Percentiles rank a stretch among this genome's conserved stretches.
Evolutionary conservation across 331 rosid species (phyloP).

Genomic region (Acacia concinna): DNA sequence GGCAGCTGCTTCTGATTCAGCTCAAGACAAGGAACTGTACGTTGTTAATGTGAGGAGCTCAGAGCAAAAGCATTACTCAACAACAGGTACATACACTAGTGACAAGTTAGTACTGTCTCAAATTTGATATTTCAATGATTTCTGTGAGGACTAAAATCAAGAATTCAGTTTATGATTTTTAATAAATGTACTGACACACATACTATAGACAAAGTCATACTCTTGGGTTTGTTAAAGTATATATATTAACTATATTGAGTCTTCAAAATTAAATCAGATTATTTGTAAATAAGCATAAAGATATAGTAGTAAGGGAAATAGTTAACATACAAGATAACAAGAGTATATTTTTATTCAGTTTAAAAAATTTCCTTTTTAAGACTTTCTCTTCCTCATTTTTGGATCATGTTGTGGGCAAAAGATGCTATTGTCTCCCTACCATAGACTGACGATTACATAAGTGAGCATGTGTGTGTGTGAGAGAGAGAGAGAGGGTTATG

Average conservation of each 20-base stretch:
- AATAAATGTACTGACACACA: neutral
- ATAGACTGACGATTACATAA: conserved; percentile 24
- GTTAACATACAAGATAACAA: neutral
- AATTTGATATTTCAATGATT: neutral
- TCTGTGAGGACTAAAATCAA: neutral
- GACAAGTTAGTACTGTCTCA: neutral
- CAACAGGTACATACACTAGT: conserved; percentile 2
- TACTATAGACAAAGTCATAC: neutral
- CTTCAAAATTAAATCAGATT: neutral
- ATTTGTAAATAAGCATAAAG: neutral
- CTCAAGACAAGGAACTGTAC: conserved; percentile 3
- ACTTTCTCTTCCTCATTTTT: neutral
- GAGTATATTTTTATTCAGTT: neutral
- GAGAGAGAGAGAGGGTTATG: conserved; percentile 5
- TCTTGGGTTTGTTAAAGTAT: neutral
- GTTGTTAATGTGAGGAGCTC: conserved; percentile 20
- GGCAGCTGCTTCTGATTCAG: conserved; percentile 14
- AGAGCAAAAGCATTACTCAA: conserved; percentile 20
- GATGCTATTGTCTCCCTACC: conserved; percentile 29
- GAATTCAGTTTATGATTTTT: neutral
- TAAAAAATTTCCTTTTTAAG: neutral
- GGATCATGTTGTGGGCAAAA: conserved; percentile 37
- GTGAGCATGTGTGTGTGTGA: too few relatives aligned
- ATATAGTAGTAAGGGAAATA: neutral
- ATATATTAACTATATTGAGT: neutral